A percentile compares a stretch with the other conserved stretches of the same genome.
phyloP scores from a whole-genome alignment of 306 rosid species.

The Gastrolobium bilobum region DNA sequence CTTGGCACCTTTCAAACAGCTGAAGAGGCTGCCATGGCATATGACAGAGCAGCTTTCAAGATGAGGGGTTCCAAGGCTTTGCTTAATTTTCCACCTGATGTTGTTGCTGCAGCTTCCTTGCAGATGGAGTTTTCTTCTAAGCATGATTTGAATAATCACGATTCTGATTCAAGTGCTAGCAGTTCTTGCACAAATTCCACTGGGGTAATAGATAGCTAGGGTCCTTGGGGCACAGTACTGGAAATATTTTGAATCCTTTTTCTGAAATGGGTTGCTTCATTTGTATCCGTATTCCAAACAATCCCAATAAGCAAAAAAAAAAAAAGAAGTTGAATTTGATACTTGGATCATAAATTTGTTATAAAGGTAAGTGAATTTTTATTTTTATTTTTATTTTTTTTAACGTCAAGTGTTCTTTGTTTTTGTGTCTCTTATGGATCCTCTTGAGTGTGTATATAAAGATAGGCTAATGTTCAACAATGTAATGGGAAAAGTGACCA shows the following conservation, averaged over 20 bases:
- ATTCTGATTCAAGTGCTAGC: conserved; percentile 49
- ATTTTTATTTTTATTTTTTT: background rate
- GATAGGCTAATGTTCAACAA: background rate
- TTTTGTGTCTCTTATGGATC: background rate
- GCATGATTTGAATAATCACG: conserved; percentile 30
- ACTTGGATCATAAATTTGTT: background rate
- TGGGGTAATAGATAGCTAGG: conserved; percentile 12
- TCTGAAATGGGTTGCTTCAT: background rate
- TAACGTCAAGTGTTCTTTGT: background rate
- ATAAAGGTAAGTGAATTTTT: background rate
- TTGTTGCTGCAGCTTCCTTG: conserved; percentile 57
- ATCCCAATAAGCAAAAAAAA: background rate
- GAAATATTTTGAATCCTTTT: conserved; percentile 1
- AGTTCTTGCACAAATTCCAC: conserved; percentile 40
- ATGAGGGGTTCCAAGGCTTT: conserved; percentile 87
- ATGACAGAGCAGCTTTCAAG: conserved; percentile 82
- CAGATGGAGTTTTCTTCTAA: conserved; percentile 34
- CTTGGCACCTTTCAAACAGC: conserved; percentile 90
- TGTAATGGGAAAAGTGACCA: background rate
- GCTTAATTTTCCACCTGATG: conserved; percentile 78
- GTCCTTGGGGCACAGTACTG: background rate
- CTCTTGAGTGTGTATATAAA: background rate
- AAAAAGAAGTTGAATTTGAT: background rate
- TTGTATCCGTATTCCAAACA: background rate
- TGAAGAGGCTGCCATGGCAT: conserved; percentile 92